phyloP scores from a whole-genome alignment of 2,329 filamentous ascomycete genomes.

The Pseudocercospora pini-densiflorae region DNA sequence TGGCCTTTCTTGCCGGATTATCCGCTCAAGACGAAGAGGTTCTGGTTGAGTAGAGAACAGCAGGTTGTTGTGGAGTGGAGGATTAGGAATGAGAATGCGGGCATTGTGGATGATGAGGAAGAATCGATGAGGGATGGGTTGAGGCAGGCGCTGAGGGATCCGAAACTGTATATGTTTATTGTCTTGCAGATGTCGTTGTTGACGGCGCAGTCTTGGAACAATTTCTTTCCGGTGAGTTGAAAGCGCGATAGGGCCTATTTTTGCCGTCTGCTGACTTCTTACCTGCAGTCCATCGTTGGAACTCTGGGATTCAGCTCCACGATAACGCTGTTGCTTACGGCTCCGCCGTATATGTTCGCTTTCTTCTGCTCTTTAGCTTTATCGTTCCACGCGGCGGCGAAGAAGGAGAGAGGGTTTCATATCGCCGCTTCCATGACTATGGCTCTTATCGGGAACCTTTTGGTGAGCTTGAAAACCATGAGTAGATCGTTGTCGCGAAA shows the following conservation, averaged over 20 bases:
- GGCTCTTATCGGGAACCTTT: neutral
- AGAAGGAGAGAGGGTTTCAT: neutral
- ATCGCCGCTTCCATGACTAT: neutral
- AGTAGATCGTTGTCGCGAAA: neutral
- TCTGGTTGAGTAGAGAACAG: neutral
- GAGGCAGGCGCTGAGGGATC: constrained; percentile 22
- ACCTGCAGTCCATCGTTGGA: neutral
- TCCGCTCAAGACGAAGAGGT: constrained; percentile 14
- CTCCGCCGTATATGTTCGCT: constrained; percentile 65
- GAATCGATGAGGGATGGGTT: constrained; percentile 8
- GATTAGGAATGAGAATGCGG: constrained; percentile 7
- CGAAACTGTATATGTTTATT: constrained; percentile 29
- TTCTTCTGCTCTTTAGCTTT: neutral
- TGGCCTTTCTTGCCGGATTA: constrained; percentile 20
- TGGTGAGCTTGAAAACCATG: neutral
- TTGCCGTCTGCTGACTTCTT: neutral
- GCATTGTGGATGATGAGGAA: constrained; percentile 10
- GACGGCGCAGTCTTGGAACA: neutral
- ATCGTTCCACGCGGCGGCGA: neutral
- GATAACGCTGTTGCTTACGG: constrained; percentile 47
- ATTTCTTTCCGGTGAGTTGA: constrained; percentile 7
- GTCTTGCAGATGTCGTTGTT: neutral
- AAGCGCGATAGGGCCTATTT: neutral
- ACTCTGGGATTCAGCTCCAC: neutral
- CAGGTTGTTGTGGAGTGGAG: constrained; percentile 9